Base-by-base conservation (phyloP, 176 grass and related monocot species). In the Poa annua region DNA sequence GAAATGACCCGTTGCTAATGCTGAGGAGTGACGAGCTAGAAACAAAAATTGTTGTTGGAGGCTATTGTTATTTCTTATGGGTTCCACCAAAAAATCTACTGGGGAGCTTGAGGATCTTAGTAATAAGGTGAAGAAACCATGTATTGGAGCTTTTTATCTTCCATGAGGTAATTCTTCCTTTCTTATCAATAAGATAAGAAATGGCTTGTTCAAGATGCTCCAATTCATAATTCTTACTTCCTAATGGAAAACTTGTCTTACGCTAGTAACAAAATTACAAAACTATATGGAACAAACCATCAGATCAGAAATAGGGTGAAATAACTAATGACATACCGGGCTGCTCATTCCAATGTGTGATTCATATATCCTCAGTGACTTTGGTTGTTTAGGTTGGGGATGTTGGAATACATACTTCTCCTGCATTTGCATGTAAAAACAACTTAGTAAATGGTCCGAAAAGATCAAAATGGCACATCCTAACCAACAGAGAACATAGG, bases 341-440 rank as follows among this genome's bases (percentile, higher is more conserved):
- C 95, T 97, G 81, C 95, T 97, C 95, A 97, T 97, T 88, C 95
- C 95, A 85, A 97, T 35, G 85, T 97, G 95, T 83, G 92, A 91
- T 88, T 97, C 95, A 15, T 97, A 97, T 81, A 97, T 94, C 63
- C 95, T 86, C 51, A 97, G 80, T 50, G 95, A 97, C 39, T 94
- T 92, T 53, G 95, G 95, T 53, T 77, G 87, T 80, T 94, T 97
- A 24, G 95, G 95, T 86, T 92, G 95, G 91, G 90, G 90, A 73
- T 97, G 90, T 83, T 92, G 71, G 54, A 97, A 97, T 66, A 91
- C 86, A 87, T 91, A 97, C 61, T 91, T 97, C 72, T 97, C 95
- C 95, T 97, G 86, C 78, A 87, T 19, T 88, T 36, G 2, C 61
- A 87, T 83, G 22, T 72, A 88, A 85, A 86, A 39, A 14, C 61